Percentiles rank a stretch among this genome's conserved stretches.
These are phyloP conservation scores for Zanthoxylum bungeanum DNA, from an alignment of 345 rosid genomes.

Conservation along the genomic window DNA sequence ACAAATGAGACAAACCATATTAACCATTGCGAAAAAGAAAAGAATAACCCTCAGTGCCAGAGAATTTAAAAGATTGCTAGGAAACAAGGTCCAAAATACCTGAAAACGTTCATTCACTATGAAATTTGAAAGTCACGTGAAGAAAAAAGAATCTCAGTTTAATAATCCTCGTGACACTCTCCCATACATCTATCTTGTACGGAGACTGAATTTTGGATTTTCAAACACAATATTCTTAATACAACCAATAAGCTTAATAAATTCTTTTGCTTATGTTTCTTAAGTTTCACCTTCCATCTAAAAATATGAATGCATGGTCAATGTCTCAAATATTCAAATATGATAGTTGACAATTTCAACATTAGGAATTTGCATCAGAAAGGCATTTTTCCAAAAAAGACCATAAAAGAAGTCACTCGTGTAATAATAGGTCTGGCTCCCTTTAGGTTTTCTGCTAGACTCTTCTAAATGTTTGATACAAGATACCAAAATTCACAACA, in stretches of 20 bases:
- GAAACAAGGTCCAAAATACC: not conserved
- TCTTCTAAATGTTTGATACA: not conserved
- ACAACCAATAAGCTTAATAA: not conserved
- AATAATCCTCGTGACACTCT: not conserved
- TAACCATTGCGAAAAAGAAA: not conserved
- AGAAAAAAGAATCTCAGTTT: not conserved
- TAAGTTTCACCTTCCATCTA: too few species aligned
- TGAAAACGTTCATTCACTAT: not conserved
- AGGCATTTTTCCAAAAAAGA: not conserved
- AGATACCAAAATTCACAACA: not conserved
- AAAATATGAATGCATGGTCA: too few species aligned
- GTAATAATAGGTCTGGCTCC: not conserved
- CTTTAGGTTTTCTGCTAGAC: not conserved
- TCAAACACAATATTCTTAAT: not conserved
- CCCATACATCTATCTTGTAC: not conserved
- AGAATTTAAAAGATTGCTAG: not conserved
- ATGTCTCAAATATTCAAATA: too few species aligned
- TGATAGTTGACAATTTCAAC: too few species aligned
- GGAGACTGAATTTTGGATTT: not conserved
- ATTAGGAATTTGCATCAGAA: too few species aligned
- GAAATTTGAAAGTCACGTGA: not conserved
- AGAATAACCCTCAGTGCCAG: not conserved
- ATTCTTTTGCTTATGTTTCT: not conserved
- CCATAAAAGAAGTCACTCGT: not conserved
- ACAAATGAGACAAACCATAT: not conserved